Conservation (phyloP, 2,329 filamentous ascomycete species). For the Amauroascus verrucosus region DNA sequence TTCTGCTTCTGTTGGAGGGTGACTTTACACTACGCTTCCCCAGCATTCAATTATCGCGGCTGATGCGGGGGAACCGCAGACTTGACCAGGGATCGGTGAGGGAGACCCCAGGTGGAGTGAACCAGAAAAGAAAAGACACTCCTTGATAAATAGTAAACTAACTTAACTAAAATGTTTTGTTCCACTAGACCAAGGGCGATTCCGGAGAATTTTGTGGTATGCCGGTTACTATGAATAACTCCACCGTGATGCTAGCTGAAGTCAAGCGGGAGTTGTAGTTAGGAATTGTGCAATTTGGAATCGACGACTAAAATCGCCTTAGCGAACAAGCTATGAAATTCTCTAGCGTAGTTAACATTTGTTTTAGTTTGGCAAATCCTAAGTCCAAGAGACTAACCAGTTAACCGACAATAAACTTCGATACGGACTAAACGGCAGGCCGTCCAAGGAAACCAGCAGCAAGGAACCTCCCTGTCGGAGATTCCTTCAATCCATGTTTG, state of each 20-base stretch:
- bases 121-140: background rate
- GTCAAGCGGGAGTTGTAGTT: background rate
- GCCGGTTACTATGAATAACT: background rate
- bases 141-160: too few relatives aligned
- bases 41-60: too few relatives aligned
- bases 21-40: too few relatives aligned
- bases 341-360: background rate
- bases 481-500: constrained; percentile 1
- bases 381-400: too few relatives aligned
- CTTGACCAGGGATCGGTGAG: background rate
- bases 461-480: background rate
- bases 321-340: background rate
- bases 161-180: too few relatives aligned
- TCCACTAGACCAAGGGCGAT: background rate
- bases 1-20: too few relatives aligned
- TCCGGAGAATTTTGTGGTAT: background rate
- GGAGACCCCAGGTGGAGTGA: background rate
- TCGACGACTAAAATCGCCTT: too few relatives aligned
- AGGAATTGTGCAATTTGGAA: too few relatives aligned
- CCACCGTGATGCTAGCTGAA: background rate
- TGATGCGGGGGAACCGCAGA: background rate
- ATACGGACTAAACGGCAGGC: too few relatives aligned
- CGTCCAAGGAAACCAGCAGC: background rate
- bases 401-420: background rate
- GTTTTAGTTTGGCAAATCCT: too few relatives aligned